Evolutionary conservation across 352 stramenopile species (phyloP), one percentile per base, ranked within the genome.

Genomic region (Phytophthora crassamura): DNA sequence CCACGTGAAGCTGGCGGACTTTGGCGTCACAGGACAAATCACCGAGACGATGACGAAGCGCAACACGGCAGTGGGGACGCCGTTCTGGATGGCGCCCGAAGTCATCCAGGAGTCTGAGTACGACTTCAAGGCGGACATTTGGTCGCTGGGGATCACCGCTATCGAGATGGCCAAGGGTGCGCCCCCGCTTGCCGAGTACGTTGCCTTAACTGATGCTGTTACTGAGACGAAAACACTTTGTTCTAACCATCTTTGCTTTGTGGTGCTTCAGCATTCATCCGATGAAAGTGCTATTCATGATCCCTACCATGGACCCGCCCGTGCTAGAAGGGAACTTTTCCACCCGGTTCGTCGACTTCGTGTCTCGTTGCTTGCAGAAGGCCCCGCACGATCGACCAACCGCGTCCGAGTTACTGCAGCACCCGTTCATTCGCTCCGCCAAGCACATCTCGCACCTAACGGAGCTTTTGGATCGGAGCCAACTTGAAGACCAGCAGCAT

Each of bases 231-330:
- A 2, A 30, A 25, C 11, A 28, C 4, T 30, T 30, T 49, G 18
- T 43, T 30, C 22, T 63, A 22, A 32, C 28, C 22, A 25, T 56
- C 14, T 64, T 38, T 40, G n/a, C 30, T 52, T 5, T 34, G 22
- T 52, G n/a, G 6, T 18, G 28, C 33, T 32, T 80, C 47, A 98
- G 98, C 61, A 89, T 99, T 39, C 97, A 99, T 75, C 98, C 98
- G 7, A 98, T 99, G 84, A 92, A 98, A 71, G 98, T 98, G 50
- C 95, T 99, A 57, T 99, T 99, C 74, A 90, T 99, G 64, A 99
- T 99, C 72, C 97, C 98, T 6, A 97, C 94, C 39, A 97, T 97
- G 74, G 89, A 96, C 7, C 89, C 94, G 38, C 91, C 95, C 3
- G 80, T 70, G 33, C 79, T 99, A 7, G 83, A 94, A 42, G 86